Evolutionary conservation across 306 rosid genomes (phyloP), one percentile per base, ranked within the genome.

Genomic region (Astragalus glycyphyllos): DNA sequence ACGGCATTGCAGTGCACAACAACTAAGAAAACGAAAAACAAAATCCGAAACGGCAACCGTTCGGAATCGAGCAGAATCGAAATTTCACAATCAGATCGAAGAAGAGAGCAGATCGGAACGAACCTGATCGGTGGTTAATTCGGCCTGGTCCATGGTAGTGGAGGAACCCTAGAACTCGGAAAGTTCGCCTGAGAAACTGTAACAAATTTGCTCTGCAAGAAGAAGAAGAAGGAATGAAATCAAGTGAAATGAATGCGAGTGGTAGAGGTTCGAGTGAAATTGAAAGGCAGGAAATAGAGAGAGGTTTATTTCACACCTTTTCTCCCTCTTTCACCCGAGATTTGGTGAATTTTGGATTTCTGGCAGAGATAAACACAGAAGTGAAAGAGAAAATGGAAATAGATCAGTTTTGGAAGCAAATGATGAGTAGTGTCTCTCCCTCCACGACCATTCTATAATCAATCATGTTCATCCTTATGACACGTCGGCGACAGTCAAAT

Each of bases 71-170:
- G 10, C 16, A 48, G n/a, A 69, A 80, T 50, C 73, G 8, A 16
- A 58, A 70, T 29, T 77, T 68, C 12, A 41, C 11, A 68, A 78
- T 71, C 72, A 58, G 80, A 78, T 80, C 81, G 69, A 16, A 31
- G 51, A 67, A 71, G 16, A 9, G 6, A 40, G 35, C 4, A 16
- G 78, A 84, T 77, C 77, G 53, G 78, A 12, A 78, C 84, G 7
- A 76, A 90, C 98, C 96, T 90, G 92, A 60, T 94, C 97, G 31
- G 89, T 75, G 88, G 85, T 80, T 72, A 90, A 86, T 81, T 87
- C 97, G 54, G 89, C 92, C 13, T 85, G 95, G 74, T 94, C 94
- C 86, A 86, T 88, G 44, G 77, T 66, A 62, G 46, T 58, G 68
- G 9, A 16, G 69, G 76, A 56, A 56, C 69, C 77, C 78, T 83